A percentile compares a stretch with the other conserved stretches of the same genome.
Conservation (phyloP, 129 eudicot species). For the Centaurea solstitialis region DNA sequence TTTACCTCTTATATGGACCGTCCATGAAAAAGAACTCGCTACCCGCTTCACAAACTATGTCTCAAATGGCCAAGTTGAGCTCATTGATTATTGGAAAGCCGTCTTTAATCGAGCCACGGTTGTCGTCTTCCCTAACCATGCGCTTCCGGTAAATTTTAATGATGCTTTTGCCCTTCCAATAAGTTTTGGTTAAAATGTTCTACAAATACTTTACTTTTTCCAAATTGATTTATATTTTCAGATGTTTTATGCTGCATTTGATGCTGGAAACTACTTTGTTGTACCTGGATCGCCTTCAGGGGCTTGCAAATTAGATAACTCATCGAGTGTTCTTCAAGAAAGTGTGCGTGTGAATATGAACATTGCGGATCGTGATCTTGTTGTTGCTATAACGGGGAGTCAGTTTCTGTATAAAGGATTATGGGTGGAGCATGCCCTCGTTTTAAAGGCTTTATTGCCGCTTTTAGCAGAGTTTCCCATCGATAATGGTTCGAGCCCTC, state of each 20-base stretch:
- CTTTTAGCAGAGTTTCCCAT: slow-evolving; percentile 47
- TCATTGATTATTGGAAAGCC: slow-evolving; percentile 66
- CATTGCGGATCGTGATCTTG: slow-evolving; percentile 50
- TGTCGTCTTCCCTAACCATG: slow-evolving; percentile 85
- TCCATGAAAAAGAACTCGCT: slow-evolving; percentile 75
- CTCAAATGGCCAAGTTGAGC: slow-evolving; percentile 46
- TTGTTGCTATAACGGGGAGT: slow-evolving; percentile 72
- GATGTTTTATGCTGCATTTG: slow-evolving; percentile 81
- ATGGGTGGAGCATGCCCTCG: slow-evolving; percentile 91
- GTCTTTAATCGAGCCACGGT: slow-evolving; percentile 71
- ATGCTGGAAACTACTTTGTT: slow-evolving; percentile 90
- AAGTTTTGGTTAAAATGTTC: neutral
- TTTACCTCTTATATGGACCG: slow-evolving; percentile 83
- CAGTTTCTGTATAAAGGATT: slow-evolving; percentile 74
- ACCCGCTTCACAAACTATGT: slow-evolving; percentile 49
- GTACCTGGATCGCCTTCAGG: slow-evolving; percentile 84
- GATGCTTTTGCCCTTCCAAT: neutral
- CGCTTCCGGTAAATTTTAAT: slow-evolving; percentile 63
- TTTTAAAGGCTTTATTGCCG: slow-evolving; percentile 74
- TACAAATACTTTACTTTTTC: neutral
- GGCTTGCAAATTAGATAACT: slow-evolving; percentile 55
- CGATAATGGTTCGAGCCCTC: slow-evolving; percentile 36
- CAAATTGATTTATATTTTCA: slow-evolving; percentile 27
- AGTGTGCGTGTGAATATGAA: slow-evolving; percentile 42
- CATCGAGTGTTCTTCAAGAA: slow-evolving; percentile 31